Base-by-base conservation (phyloP, 1,284 basidiomycete genomes). In the Trametes pubescens region DNA sequence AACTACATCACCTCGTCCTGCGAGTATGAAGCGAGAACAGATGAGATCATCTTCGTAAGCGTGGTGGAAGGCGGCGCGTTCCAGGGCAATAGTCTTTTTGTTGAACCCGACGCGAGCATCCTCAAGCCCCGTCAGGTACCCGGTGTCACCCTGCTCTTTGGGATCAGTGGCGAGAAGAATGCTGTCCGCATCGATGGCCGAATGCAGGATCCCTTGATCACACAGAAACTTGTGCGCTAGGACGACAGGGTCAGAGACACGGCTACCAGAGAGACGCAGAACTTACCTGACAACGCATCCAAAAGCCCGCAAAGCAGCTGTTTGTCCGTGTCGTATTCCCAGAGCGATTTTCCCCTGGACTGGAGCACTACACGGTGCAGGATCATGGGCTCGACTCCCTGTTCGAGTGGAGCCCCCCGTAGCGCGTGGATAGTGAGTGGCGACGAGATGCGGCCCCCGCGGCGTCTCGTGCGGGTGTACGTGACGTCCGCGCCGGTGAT, bases 101-200 rank as follows among this genome's bases (percentile, higher is more conserved):
- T 8, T 32, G 29, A 32, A 32, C 29, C 29, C 29, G 29, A 32
- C 29, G 29, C 29, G 35, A 10, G 56, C 56, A 8, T 34, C 21
- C 14, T 57, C 47, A 26, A 57, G 56, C 35, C 49, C 56, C 14
- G 47, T 57, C 21, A 57, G 24, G 26, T 49, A 57, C 22, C 56
- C 56, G 5, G 22, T 35, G 7, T 46, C 16, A 1, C 47, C 56
- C 13, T 49, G 46, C 35, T 34, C 32, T 16, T 18, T 16, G 4
- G 47, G 47, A 26, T 57, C 34, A 1, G 16, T 32, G 21, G 56
- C n/a, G 22, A 57, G 56, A 3, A 57, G 37, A 24, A 66, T 51
- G 38, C 63, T 66, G 1, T 61, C 65, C 7, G 55, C 55, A 35
- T 61, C 64, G 53, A 67, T 48, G 55, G 64, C 62, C 10, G 62